These are phyloP conservation scores for Boletales sp. DNA, from an alignment of 768 basidiomycete species.

Conservation along the genomic window DNA sequence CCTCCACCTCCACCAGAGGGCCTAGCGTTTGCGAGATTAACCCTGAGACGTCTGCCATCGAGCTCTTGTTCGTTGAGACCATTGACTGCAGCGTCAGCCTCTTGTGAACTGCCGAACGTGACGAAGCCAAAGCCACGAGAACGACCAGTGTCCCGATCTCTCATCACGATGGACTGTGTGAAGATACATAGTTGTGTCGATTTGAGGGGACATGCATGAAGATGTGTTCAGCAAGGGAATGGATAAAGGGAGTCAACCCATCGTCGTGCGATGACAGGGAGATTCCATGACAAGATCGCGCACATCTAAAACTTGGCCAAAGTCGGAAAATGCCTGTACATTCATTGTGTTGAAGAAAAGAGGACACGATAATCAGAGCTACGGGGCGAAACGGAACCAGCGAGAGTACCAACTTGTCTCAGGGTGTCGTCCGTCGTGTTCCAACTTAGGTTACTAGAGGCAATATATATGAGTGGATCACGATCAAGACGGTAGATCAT, in stretches of 20 bases:
- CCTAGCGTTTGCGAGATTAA: conserved; percentile 39
- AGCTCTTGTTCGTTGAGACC: conserved; percentile 49
- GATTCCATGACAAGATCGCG: conserved; percentile 34
- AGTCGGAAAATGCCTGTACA: conserved; percentile 40
- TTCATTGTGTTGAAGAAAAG: conserved; percentile 6
- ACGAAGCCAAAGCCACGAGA: conserved; percentile 60
- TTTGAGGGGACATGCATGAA: conserved; percentile 22
- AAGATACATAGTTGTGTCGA: conserved; percentile 2
- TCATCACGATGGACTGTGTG: conserved; percentile 33
- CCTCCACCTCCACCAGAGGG: conserved; percentile 29
- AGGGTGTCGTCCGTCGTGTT: conserved; percentile 27
- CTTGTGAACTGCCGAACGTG: conserved; percentile 27
- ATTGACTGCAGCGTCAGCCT: conserved; percentile 46
- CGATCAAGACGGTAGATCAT: background rate
- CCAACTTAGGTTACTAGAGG: conserved; percentile 33
- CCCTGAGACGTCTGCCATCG: conserved; percentile 52
- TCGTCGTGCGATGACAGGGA: conserved; percentile 28
- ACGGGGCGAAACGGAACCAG: background rate
- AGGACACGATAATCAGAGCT: conserved; percentile 7
- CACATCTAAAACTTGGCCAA: conserved; percentile 49
- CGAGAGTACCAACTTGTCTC: conserved; percentile 18
- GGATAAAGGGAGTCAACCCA: conserved; percentile 24
- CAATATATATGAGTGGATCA: background rate
- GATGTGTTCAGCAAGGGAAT: conserved; percentile 24
- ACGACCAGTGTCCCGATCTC: conserved; percentile 56